Evolutionary conservation across 768 basidiomycete genomes (phyloP), one percentile per base, ranked within the genome.

Genomic region (Candolleomyces eurysporus): DNA sequence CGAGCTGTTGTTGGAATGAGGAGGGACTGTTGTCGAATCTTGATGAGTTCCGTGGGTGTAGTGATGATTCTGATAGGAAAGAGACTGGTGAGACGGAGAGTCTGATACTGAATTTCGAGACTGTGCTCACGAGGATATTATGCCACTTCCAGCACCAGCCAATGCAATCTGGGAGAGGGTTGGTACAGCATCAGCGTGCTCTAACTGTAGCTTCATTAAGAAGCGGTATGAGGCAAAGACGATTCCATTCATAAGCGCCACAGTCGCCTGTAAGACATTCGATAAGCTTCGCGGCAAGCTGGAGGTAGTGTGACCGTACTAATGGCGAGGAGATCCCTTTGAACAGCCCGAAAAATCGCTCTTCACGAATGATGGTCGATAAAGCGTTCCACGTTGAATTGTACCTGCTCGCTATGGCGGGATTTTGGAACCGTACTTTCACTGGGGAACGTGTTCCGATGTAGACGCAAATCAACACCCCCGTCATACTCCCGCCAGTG

Each of bases 221-320:
- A 90, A 86, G 21, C 88, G 85, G 75, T 96, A 96, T 0, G 88
- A 87, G 0, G 92, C 84, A 71, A 97, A 96, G 4, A 96, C 86
- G 16, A 94, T 77, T 13, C 94, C 93, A 67, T 96, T 97, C 79
- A 93, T 82, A 2, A 90, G 75, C 0, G 91, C 90, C 22, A 83
- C 82, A 3, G 87, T 84, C 1, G 84, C 80, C 91, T 92, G 51
- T 39, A 19, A 32, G 26, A 48, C 17, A 43, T 50, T 31, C 22
- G 5, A 22, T 31, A 30, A 43, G 13, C 10, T 21, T 11, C 22
- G 22, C 19, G 14, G 32, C 16, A 16, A 30, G 26, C 52, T 21
- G 49, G 26, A 39, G 19, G 39, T 5, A 56, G 49, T 36, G 48
- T 48, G 48, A 39, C 16, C 42, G 36, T 45, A 92, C 92, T 77